Conservation (phyloP, 306 rosid species). For the Vicia faba region DNA sequence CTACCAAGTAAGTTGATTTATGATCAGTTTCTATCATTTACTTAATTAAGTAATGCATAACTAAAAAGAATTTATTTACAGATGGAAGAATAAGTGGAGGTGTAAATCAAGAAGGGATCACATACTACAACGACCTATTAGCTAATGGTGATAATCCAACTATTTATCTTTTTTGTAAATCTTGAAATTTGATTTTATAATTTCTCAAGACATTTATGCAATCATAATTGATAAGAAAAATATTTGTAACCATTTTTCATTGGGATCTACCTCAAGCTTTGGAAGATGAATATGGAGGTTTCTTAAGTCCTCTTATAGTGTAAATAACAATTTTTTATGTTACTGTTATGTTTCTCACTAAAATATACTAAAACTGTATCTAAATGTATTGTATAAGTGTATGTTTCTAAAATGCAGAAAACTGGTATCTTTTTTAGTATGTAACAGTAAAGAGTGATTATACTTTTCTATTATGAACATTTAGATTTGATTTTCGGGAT, state of each 20-base stretch:
- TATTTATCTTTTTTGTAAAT: background rate
- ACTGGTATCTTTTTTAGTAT: background rate
- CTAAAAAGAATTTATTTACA: background rate
- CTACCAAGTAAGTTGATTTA: conserved; percentile 54
- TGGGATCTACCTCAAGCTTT: conserved; percentile 76
- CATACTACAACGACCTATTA: conserved; percentile 58
- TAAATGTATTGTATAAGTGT: no score
- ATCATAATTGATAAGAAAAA: background rate
- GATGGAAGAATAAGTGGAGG: conserved; percentile 63
- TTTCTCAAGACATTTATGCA: background rate
- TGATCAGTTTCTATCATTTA: background rate
- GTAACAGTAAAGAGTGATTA: no score
- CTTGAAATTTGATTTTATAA: conserved; percentile 1
- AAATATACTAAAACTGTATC: no score
- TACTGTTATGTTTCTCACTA: no score
- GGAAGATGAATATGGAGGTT: conserved; percentile 67
- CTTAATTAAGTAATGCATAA: background rate
- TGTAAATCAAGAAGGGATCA: conserved; percentile 54
- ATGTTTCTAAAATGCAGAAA: background rate
- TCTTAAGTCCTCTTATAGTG: conserved; percentile 52
- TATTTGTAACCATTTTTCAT: conserved; percentile 66
- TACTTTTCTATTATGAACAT: background rate
- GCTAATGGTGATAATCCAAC: conserved; percentile 45
- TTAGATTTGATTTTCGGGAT: conserved; percentile 50
- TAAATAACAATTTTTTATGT: conserved; percentile 35